These are phyloP conservation scores for Ambrosia artemisiifolia DNA, from an alignment of 129 eudicot species.

Conservation along the genomic window DNA sequence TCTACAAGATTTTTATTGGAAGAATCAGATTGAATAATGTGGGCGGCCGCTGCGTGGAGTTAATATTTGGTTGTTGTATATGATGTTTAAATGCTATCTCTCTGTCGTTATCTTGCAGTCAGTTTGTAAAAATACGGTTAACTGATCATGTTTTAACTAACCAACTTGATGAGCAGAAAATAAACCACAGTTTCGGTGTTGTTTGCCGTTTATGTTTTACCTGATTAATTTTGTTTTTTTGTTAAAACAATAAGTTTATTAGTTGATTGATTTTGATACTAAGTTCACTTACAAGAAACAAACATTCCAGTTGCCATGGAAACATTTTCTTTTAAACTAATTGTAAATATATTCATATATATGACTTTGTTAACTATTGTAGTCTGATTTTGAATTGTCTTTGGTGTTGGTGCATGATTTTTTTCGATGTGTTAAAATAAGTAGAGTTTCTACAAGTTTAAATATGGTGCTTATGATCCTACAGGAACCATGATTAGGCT, in stretches of 20 bases:
- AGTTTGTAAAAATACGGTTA: background rate
- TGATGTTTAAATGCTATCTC: background rate
- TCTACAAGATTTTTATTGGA: background rate
- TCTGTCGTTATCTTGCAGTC: background rate
- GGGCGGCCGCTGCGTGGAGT: background rate
- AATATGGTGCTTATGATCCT: conserved; percentile 3
- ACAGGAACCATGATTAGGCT: conserved; percentile 43
- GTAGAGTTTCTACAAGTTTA: background rate
- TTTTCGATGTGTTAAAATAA: background rate
- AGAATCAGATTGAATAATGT: background rate
- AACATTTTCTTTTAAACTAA: background rate
- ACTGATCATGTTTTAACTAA: background rate
- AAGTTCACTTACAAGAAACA: background rate
- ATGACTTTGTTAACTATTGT: background rate
- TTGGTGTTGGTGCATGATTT: background rate
- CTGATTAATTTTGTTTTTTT: background rate
- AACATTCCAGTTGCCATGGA: background rate
- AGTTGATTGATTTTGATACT: background rate
- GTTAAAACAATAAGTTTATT: background rate
- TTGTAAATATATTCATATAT: background rate
- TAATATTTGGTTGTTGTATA: background rate
- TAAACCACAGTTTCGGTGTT: background rate
- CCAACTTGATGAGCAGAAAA: background rate
- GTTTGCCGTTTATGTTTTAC: background rate
- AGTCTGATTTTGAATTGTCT: background rate